Percentiles rank a stretch among this genome's conserved stretches.
Evolutionary conservation across 2,329 filamentous ascomycete species (phyloP).

Genomic region (Nannizziopsis barbatae): DNA sequence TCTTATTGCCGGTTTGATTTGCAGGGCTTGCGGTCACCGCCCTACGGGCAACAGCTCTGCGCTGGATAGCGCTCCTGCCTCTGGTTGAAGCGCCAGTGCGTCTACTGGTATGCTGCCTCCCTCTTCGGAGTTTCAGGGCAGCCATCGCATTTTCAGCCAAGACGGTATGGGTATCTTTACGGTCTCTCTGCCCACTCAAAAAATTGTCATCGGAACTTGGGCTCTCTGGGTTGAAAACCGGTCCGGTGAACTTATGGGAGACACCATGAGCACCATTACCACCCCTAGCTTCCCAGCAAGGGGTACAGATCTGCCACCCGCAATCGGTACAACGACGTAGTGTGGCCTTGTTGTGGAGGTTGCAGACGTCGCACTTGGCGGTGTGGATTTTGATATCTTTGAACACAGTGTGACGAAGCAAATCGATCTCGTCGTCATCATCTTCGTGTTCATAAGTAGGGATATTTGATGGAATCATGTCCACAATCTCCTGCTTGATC

Average conservation of each 20-base stretch:
- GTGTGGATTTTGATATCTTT: constrained; percentile 24
- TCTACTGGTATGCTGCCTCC: not conserved
- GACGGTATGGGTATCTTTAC: not conserved
- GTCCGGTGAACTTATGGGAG: constrained; percentile 13
- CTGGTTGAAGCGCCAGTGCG: not conserved
- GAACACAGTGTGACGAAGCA: constrained; percentile 20
- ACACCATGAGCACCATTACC: constrained; percentile 17
- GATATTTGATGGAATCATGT: not conserved
- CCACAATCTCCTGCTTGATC: not conserved
- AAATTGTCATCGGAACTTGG: not conserved
- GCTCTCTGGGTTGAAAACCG: constrained; percentile 11
- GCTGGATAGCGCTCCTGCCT: not conserved
- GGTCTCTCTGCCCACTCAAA: not conserved
- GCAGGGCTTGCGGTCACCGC: no score
- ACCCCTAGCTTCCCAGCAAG: constrained; percentile 20
- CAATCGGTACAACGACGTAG: constrained; percentile 27
- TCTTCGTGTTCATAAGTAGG: constrained; percentile 2
- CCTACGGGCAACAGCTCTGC: not conserved
- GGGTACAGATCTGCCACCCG: constrained; percentile 28
- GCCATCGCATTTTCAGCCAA: not conserved
- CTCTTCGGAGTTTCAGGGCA: no score
- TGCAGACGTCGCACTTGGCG: constrained; percentile 31
- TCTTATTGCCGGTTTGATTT: no score
- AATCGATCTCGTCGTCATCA: not conserved
- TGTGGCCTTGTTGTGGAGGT: constrained; percentile 23